Conservation (phyloP, 352 stramenopile species). For the Pythium plurisporium region DNA sequence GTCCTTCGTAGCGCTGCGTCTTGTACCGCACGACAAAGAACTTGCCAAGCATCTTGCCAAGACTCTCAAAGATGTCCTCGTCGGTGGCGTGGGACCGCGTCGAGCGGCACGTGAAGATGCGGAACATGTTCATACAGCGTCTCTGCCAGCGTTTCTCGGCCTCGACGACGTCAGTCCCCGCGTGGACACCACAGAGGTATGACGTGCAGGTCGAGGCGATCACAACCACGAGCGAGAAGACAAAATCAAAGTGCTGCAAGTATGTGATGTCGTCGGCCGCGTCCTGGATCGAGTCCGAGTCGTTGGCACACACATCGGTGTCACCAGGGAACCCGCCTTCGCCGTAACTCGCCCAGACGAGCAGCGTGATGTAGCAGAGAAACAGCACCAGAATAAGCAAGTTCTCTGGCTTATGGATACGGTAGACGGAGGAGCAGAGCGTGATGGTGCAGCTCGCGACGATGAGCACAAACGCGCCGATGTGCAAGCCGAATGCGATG, state of each 20-base stretch:
- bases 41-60: constrained; percentile 60
- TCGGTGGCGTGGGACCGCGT: constrained; percentile 35
- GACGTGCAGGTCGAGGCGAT: constrained; percentile 39
- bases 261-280: constrained; percentile 49
- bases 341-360: constrained; percentile 58
- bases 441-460: constrained; percentile 36
- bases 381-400: constrained; percentile 57
- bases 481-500: constrained; percentile 49
- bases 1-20: constrained; percentile 50
- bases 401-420: constrained; percentile 43
- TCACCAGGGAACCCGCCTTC: constrained; percentile 45
- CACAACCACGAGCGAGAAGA: constrained; percentile 47
- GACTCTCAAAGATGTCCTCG: constrained; percentile 61
- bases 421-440: constrained; percentile 53
- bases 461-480: constrained; percentile 37
- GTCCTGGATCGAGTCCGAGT: constrained; percentile 53
- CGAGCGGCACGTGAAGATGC: constrained; percentile 46
- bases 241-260: constrained; percentile 70
- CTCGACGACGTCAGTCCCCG: constrained; percentile 40
- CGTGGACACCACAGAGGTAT: constrained; percentile 69
- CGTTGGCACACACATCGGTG: constrained; percentile 43
- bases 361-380: constrained; percentile 45
- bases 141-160: constrained; percentile 64
- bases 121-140: constrained; percentile 58
- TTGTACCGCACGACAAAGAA: constrained; percentile 77